phyloP scores from a whole-genome alignment of 805 yeast genomes.

The Pichia pseudocactophila region DNA sequence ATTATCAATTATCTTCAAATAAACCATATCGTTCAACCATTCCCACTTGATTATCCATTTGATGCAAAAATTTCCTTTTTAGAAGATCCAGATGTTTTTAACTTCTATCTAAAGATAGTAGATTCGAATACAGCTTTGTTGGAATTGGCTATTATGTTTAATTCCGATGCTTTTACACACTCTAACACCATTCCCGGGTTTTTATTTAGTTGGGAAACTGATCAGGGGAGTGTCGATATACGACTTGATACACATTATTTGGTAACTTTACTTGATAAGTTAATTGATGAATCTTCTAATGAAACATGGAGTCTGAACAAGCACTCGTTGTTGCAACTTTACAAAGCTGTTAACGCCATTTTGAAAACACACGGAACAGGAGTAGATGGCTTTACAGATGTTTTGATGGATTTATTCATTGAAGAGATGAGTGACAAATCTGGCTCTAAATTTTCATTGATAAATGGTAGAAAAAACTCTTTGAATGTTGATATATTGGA shows the following conservation, averaged over 20 bases:
- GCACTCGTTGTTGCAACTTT: constrained; percentile 20
- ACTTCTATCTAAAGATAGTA: constrained; percentile 16
- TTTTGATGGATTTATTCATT: constrained; percentile 12
- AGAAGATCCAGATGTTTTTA: constrained; percentile 14
- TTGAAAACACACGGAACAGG: constrained; percentile 12
- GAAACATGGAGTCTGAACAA: constrained; percentile 19
- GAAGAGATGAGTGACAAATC: constrained; percentile 9
- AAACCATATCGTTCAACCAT: constrained; percentile 21
- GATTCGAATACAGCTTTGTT: constrained; percentile 18
- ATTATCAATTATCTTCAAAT: constrained; percentile 18
- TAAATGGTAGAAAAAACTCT: neutral
- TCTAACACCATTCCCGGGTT: constrained; percentile 9
- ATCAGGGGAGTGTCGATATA: constrained; percentile 8
- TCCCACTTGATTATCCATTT: constrained; percentile 22
- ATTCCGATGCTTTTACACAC: constrained; percentile 2
- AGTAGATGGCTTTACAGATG: constrained; percentile 5
- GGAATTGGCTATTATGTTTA: constrained; percentile 11
- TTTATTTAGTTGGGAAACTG: constrained; percentile 14
- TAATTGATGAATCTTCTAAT: constrained; percentile 17
- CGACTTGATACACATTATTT: constrained; percentile 20
- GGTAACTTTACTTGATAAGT: constrained; percentile 13
- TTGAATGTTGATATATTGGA: too few relatives aligned
- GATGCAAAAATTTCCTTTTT: constrained; percentile 12
- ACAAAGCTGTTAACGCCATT: constrained; percentile 19
- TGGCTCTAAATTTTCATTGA: neutral